Conservation (phyloP, 495 filamentous ascomycete species). For the Bacidia gigantensis region DNA sequence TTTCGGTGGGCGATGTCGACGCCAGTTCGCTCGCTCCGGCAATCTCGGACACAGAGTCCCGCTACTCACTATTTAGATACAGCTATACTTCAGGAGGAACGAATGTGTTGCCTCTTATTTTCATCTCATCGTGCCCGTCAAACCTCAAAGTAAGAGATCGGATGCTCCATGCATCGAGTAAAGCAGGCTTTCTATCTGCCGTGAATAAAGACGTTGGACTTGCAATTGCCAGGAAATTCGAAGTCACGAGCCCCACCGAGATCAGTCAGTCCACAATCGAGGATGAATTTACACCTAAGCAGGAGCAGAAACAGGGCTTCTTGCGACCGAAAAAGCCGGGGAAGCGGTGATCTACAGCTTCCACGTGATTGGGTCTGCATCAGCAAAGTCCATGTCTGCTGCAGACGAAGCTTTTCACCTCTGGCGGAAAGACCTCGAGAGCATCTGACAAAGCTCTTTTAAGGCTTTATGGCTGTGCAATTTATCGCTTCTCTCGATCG, state of each 20-base stretch:
- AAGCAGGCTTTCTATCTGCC: constrained; percentile 51
- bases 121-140: constrained; percentile 86
- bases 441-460: too few species aligned
- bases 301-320: constrained; percentile 60
- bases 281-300: constrained; percentile 63
- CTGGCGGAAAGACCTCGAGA: too few species aligned
- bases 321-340: constrained; percentile 84
- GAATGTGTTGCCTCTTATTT: constrained; percentile 56
- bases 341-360: constrained; percentile 18
- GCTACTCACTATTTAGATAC: constrained; percentile 84
- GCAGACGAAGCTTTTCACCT: too few species aligned
- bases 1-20: constrained; percentile 18
- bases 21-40: constrained; percentile 27
- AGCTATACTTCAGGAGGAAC: constrained; percentile 35
- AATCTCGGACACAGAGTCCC: constrained; percentile 71
- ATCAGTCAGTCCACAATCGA: constrained; percentile 56
- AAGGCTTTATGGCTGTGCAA: too few species aligned
- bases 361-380: too few species aligned
- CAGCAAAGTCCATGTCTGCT: too few species aligned
- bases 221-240: constrained; percentile 61
- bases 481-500: too few species aligned
- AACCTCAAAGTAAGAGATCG: constrained; percentile 74
- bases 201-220: constrained; percentile 59
- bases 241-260: constrained; percentile 60
- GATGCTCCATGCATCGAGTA: constrained; percentile 87